Percentiles rank a stretch among this genome's conserved stretches.
phyloP scores from a whole-genome alignment of 1,284 basidiomycete genomes.

The Ceratobasidium sp. region DNA sequence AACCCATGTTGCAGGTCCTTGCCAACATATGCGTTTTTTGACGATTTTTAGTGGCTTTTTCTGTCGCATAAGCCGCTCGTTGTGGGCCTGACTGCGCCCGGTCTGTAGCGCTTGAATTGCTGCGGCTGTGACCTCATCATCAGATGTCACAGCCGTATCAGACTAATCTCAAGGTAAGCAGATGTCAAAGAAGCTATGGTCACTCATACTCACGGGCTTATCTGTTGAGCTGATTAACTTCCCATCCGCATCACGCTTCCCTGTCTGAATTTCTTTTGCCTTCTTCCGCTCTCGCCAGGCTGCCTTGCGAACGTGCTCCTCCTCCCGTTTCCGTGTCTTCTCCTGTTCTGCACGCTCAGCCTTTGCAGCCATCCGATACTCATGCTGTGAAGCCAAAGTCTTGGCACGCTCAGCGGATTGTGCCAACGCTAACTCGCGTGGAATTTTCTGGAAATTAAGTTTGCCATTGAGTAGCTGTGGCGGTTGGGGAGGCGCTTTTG shows the following conservation, averaged over 20 bases:
- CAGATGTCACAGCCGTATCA: neutral
- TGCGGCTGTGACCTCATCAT: neutral
- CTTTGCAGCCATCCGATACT: neutral
- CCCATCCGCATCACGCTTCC: neutral
- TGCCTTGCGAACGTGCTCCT: neutral
- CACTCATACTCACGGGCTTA: neutral
- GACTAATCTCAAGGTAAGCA: neutral
- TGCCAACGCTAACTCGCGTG: neutral
- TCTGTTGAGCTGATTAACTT: neutral
- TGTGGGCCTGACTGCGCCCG: neutral
- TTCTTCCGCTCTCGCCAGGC: neutral
- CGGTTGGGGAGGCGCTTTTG: neutral
- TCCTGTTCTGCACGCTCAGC: neutral
- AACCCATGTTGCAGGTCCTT: neutral
- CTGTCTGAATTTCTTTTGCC: neutral
- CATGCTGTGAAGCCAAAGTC: neutral
- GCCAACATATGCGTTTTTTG: conserved; percentile 15
- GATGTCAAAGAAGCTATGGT: neutral
- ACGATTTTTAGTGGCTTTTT: neutral
- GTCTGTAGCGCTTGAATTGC: neutral
- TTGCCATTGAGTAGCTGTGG: neutral
- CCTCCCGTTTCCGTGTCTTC: neutral
- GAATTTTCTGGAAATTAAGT: neutral
- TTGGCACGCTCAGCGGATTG: neutral
- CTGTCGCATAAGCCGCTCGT: neutral